Evolutionary conservation across 768 basidiomycete genomes (phyloP), one percentile per base, ranked within the genome.

Genomic region (Tulasnella sp.): DNA sequence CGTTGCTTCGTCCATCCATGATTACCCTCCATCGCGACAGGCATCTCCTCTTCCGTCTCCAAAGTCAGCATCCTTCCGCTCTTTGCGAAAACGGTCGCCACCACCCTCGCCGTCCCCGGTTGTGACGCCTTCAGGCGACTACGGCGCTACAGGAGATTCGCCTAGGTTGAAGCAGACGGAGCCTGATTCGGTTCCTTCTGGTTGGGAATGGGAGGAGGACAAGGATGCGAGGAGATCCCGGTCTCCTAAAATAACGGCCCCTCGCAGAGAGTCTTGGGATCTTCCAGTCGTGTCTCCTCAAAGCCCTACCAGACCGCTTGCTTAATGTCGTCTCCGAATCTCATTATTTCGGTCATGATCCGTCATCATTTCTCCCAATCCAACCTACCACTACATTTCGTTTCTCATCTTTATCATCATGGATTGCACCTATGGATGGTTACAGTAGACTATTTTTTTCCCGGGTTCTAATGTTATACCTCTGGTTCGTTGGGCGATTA

Each of bases 61-160:
- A 6, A 61, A 70, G 16, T 73, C 77, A 1, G 46, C 48, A 15
- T 44, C 39, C 39, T 70, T 46, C 37, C 42, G 61, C 67, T 71
- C 70, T 39, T 40, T 71, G 16, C 76, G 75, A n/a, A 61, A 71
- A 42, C 72, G 80, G 16, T 80, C 80, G 13, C 80, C 80, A 48
- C 80, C 80, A 20, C 80, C 80, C 11, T 80, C 80, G 11, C 80
- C 80, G 9, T 79, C 79, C 29, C 73, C 75, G 11, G 39, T 35
- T 37, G 29, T 26, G 37, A 79, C 79, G 15, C 77, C 79, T 35
- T 42, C 79, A 2, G 13, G 46, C 20, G 20, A 35, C 16, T 80
- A 74, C 42, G 71, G 71, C 18, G 44, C 77, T 48, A 74, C 57
- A 9, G 29, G 35, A n/a, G 77, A 73, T 29, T 78, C 77, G n/a